phyloP scores from a whole-genome alignment of 2,329 filamentous ascomycete genomes.

The Fusarium sp. region DNA sequence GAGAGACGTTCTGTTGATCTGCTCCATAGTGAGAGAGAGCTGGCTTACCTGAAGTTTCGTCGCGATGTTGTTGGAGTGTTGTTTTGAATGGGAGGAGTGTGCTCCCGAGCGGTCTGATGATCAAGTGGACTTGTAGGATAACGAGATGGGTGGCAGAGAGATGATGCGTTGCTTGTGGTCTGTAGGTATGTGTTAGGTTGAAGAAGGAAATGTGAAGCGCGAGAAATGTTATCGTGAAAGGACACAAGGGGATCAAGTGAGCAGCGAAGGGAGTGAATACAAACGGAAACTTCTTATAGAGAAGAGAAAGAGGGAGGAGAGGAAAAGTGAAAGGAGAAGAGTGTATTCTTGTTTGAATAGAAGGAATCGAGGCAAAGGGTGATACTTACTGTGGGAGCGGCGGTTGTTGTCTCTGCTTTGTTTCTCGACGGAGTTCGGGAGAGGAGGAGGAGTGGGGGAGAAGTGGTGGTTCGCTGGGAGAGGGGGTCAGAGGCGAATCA shows the following conservation, averaged over 20 bases:
- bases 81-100: neutral
- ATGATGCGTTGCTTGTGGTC: neutral
- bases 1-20: neutral
- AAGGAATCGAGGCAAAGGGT: neutral
- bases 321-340: neutral
- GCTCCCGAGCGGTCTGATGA: neutral
- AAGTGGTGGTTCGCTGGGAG: constrained; percentile 6
- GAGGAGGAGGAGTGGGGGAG: neutral
- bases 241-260: neutral
- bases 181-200: neutral
- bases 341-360: neutral
- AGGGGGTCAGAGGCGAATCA: neutral
- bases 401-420: constrained; percentile 1
- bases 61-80: neutral
- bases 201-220: neutral
- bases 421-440: neutral
- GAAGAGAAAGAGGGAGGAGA: neutral
- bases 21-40: neutral
- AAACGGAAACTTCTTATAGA: neutral
- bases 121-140: neutral
- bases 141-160: neutral
- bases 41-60: constrained; percentile 7
- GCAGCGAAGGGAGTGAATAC: neutral
- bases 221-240: neutral
- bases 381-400: neutral